Percentiles rank a stretch among this genome's conserved stretches.
Evolutionary conservation across 2,329 filamentous ascomycete species (phyloP).

Genomic region (Sporothrix sp.): DNA sequence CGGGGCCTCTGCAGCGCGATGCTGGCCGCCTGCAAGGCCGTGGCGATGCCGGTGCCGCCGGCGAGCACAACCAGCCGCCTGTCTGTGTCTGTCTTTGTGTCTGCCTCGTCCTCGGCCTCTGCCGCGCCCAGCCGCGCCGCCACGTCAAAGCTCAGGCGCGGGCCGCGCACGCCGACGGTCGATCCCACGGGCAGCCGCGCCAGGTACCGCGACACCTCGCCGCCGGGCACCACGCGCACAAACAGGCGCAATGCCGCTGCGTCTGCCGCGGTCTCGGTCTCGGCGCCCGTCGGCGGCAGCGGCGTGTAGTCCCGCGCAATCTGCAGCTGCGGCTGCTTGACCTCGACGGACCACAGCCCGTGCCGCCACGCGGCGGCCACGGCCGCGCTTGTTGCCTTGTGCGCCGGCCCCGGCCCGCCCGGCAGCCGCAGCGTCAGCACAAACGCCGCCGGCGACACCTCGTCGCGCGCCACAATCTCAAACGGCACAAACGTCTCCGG

Average conservation of each 20-base stretch:
- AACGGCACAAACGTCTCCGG: slow-evolving; percentile 54
- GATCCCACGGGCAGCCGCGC: slow-evolving; percentile 52
- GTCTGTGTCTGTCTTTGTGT: neutral
- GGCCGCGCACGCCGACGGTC: slow-evolving; percentile 67
- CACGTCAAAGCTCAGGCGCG: slow-evolving; percentile 57
- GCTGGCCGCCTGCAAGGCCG: slow-evolving; percentile 71
- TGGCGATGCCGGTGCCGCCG: slow-evolving; percentile 85
- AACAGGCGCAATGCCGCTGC: slow-evolving; percentile 56
- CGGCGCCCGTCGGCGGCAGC: slow-evolving; percentile 45
- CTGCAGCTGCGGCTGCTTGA: slow-evolving; percentile 90
- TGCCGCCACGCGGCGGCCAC: slow-evolving; percentile 40
- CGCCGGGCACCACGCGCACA: slow-evolving; percentile 65
- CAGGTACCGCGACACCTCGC: slow-evolving; percentile 80
- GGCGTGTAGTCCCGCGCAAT: slow-evolving; percentile 90
- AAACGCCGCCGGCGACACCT: slow-evolving; percentile 57
- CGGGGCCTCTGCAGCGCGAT: slow-evolving; percentile 37
- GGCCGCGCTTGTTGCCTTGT: slow-evolving; percentile 17
- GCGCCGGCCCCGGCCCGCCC: slow-evolving; percentile 12
- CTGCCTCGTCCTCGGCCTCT: neutral
- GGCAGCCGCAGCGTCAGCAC: slow-evolving; percentile 53
- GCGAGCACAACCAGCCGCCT: slow-evolving; percentile 67
- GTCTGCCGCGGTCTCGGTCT: slow-evolving; percentile 20
- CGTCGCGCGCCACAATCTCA: slow-evolving; percentile 49
- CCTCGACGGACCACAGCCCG: slow-evolving; percentile 78
- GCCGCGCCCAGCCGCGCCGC: slow-evolving; percentile 24